A percentile compares a stretch with the other conserved stretches of the same genome.
Conservation (phyloP, 805 yeast species). For the Dipodascus geniculatus region DNA sequence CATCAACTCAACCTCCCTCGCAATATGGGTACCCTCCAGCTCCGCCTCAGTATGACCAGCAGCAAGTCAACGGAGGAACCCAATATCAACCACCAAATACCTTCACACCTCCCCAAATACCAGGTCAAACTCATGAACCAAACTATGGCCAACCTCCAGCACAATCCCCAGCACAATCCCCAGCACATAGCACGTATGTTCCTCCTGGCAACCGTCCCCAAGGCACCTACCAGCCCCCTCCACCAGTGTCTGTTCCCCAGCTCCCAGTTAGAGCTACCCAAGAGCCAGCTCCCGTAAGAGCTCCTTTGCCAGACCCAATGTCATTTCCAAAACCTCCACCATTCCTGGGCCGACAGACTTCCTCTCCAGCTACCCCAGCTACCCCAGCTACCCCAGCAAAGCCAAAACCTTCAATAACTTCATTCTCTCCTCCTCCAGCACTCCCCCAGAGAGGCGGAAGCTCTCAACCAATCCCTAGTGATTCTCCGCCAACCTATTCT, state of each 20-base stretch:
- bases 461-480: slow-evolving; percentile 3
- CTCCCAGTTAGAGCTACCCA: slow-evolving; percentile 1
- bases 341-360: not conserved
- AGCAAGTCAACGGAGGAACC: slow-evolving; percentile 3
- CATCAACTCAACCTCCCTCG: slow-evolving; percentile 9
- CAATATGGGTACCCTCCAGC: slow-evolving; percentile 9
- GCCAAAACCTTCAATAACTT: slow-evolving; percentile 2
- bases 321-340: slow-evolving; percentile 16
- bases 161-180: not conserved
- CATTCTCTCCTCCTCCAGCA: slow-evolving; percentile 11
- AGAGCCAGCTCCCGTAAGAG: slow-evolving; percentile 6
- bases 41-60: slow-evolving; percentile 6
- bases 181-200: not conserved
- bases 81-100: slow-evolving; percentile 2
- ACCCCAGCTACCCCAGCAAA: slow-evolving; percentile 2
- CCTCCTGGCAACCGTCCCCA: not conserved
- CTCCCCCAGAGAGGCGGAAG: slow-evolving; percentile 5
- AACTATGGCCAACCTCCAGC: slow-evolving; percentile 2
- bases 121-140: not conserved
- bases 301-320: slow-evolving; percentile 16
- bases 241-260: not conserved
- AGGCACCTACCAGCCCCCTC: not conserved
- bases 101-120: not conserved
- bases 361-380: not conserved
- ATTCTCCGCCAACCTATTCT: slow-evolving; percentile 1